Base-by-base conservation (phyloP, 306 rosid genomes). In the Ziziphus jujuba region DNA sequence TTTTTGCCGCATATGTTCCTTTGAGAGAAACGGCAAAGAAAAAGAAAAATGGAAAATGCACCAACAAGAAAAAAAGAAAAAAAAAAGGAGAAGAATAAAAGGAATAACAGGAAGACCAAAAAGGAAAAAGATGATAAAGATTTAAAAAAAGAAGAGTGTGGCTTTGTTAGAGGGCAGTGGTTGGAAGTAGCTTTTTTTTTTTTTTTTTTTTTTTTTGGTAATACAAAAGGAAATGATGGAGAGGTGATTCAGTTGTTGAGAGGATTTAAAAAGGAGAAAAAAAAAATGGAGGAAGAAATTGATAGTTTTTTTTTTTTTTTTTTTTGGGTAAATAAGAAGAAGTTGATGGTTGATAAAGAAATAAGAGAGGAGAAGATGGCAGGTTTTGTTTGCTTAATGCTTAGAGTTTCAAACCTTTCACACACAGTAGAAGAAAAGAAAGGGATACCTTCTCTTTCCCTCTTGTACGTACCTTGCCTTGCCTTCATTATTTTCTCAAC, bases 1-100 rank as follows among this genome's bases (percentile, higher is more conserved):
- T 53, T 73, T 69, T 59, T 75, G 89, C 89, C 87, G 65, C 95
- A 88, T 88, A 71, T 64, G 75, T 61, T 63, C 69, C 69, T 72
- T 57, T 40, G 45, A 51, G 61, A 35, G 19, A 43, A n/a, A n/a
- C n/a, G n/a, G n/a, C n/a, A n/a, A n/a, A n/a, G n/a, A n/a, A n/a
- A 23, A 47, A 51, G 34, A 48, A 33, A 64, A 52, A 53, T 36
- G 65, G 43, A 23, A 33, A 71, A 49, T 14, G 71, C 60, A 64
- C 9, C 34, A 11, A 55, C 65, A 6, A 14, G 57, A 21, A 25
- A 49, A 56, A 62, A n/a, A n/a, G n/a, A n/a, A n/a, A n/a, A n/a
- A n/a, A 65, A 9, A 67, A 17, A 56, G 21, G 54, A 55, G 61
- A 10, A 22, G 58, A 74, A 33, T 67, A 13, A 23, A 21, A 12